phyloP scores from a whole-genome alignment of 2,329 filamentous ascomycete species.

The Penicillium sp. region DNA sequence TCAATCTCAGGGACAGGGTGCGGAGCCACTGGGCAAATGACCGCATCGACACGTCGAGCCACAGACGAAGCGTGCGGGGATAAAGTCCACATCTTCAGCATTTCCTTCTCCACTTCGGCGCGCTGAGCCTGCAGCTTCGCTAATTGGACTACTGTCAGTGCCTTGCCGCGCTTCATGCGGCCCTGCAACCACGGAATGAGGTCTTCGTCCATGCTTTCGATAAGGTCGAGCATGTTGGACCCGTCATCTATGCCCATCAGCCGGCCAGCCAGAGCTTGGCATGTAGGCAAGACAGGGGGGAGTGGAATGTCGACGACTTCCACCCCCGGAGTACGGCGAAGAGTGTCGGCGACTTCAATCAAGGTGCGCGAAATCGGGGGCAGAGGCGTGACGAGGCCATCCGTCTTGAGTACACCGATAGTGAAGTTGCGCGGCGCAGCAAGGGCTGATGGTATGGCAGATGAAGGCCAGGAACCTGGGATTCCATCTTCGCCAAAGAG shows the following conservation, averaged over 20 bases:
- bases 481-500: conserved; percentile 53
- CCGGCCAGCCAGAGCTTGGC: conserved; percentile 57
- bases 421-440: conserved; percentile 36
- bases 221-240: conserved; percentile 55
- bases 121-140: conserved; percentile 55
- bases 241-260: conserved; percentile 61
- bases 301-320: conserved; percentile 60
- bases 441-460: conserved; percentile 7
- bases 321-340: conserved; percentile 45
- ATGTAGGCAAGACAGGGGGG: conserved; percentile 53
- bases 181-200: conserved; percentile 60
- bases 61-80: conserved; percentile 8
- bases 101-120: conserved; percentile 54
- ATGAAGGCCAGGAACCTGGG: conserved; percentile 42
- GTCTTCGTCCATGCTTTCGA: conserved; percentile 57
- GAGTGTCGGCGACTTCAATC: conserved; percentile 37
- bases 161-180: conserved; percentile 51
- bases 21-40: conserved; percentile 63
- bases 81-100: conserved; percentile 57
- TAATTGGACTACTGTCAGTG: conserved; percentile 50
- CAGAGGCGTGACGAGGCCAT: conserved; percentile 39
- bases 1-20: conserved; percentile 64
- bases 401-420: conserved; percentile 44
- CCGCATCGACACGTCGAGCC: conserved; percentile 53
- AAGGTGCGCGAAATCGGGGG: conserved; percentile 43